Base-by-base conservation (phyloP, 2,329 filamentous ascomycete genomes). In the Aspergillus carbonarius region DNA sequence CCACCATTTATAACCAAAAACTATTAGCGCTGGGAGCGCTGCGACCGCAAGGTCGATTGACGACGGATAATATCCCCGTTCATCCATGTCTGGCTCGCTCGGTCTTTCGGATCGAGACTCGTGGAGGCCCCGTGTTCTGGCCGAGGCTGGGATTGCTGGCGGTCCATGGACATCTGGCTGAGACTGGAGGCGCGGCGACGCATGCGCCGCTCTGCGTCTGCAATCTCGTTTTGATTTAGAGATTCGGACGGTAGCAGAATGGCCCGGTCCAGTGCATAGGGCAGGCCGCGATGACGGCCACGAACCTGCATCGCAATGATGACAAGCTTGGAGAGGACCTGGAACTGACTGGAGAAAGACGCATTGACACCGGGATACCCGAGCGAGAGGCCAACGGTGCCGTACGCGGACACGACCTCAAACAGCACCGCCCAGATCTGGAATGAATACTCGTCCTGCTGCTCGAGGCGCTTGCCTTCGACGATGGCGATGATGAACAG, bases 401-500 rank as follows among this genome's bases (percentile, higher is more conserved):
- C 96, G 70, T 96, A 96, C 1, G 92, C 92, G 57, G 90, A 93
- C 60, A 96, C 87, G 48, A 96, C 86, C 72, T 96, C 92, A 68
- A 96, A 96, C 3, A 96, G 81, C 7, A 85, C 80, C 6, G 82
- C 78, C 71, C 91, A 93, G 72, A 91, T 78, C 58, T 85, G 83
- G 67, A 92, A 90, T 3, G 71, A 67, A 61, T 79, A 80, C 53
- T 87, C 78, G 59, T 87, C 80, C 23, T 74, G 77, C 66, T 83
- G 83, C 70, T 90, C 81, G 12, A 99, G 80, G 15, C 87, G 85
- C 7, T 68, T 58, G 4, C 92, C 93, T 77, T 99, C 96, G 30
- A 90, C 87, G 67, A 99, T 96, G 60, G 89, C 84, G 68, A 99
- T 90, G 72, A 98, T 85, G 77, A 99, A 99, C 66, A 96, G 86